Evolutionary conservation across 2,329 filamentous ascomycete species (phyloP).

Genomic region (Calonectria honghensis): DNA sequence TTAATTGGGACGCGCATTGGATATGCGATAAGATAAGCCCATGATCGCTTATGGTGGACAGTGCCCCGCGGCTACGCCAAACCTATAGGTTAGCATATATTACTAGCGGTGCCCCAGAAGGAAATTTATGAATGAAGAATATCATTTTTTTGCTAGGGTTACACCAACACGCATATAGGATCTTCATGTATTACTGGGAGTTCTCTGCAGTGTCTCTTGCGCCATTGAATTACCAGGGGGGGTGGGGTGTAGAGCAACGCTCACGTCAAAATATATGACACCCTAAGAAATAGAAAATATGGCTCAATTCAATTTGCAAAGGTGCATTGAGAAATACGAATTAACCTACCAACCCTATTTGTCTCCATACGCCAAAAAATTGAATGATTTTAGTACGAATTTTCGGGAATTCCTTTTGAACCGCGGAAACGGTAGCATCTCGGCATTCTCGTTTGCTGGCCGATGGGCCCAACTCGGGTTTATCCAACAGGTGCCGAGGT

Average conservation of each 20-base stretch:
- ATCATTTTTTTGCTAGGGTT: not conserved
- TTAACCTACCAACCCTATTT: no score
- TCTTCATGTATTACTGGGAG: not conserved
- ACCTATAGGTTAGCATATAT: not conserved
- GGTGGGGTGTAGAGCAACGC: not conserved
- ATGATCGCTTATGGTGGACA: slow-evolving; percentile 10
- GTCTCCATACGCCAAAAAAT: not conserved
- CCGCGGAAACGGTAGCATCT: slow-evolving; percentile 33
- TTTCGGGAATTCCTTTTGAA: not conserved
- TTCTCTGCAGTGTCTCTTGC: not conserved
- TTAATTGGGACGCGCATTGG: slow-evolving; percentile 42
- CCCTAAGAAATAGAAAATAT: not conserved
- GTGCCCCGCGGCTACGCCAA: not conserved
- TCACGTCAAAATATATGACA: not conserved
- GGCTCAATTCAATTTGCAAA: not conserved
- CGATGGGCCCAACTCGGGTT: slow-evolving; percentile 39
- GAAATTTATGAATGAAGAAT: not conserved
- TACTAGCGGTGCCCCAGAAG: not conserved
- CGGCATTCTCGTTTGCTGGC: slow-evolving; percentile 42
- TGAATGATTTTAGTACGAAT: not conserved
- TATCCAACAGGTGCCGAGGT: slow-evolving; percentile 63
- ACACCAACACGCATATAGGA: not conserved
- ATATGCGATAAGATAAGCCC: slow-evolving; percentile 29
- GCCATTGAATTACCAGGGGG: not conserved
- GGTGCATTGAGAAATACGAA: not conserved